Conservation (phyloP, 163 green algal genomes). For the Picocystis sp. region DNA sequence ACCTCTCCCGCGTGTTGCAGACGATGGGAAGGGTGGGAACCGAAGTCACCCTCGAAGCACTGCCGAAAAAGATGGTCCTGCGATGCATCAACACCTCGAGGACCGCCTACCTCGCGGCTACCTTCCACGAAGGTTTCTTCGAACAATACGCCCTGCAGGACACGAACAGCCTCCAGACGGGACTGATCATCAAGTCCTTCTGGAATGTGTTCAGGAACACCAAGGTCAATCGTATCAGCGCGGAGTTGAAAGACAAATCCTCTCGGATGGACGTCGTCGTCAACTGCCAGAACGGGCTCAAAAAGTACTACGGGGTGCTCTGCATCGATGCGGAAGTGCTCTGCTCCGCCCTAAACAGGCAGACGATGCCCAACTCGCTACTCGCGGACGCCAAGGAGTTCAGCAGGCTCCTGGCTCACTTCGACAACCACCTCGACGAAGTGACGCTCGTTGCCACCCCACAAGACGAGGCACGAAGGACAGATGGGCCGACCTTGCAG, state of each 20-base stretch:
- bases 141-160: conserved; percentile 41
- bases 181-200: conserved; percentile 45
- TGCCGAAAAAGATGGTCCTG: conserved; percentile 42
- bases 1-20: conserved; percentile 26
- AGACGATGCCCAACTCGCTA: conserved; percentile 31
- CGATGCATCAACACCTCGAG: conserved; percentile 44
- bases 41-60: conserved; percentile 39
- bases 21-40: conserved; percentile 36
- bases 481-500: conserved; percentile 19
- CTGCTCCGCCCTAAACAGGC: conserved; percentile 38
- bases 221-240: conserved; percentile 22
- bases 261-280: conserved; percentile 23
- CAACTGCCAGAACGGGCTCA: conserved; percentile 43
- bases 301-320: conserved; percentile 41
- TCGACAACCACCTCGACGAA: conserved; percentile 50
- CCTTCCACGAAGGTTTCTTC: conserved; percentile 42
- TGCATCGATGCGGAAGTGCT: conserved; percentile 41
- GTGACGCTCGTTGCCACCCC: conserved; percentile 41
- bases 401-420: conserved; percentile 45
- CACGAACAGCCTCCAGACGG: conserved; percentile 31
- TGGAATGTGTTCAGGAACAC: conserved; percentile 36
- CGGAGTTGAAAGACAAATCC: conserved; percentile 24
- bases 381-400: conserved; percentile 39
- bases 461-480: conserved; percentile 12
- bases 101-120: conserved; percentile 44